A percentile compares a stretch with the other conserved stretches of the same genome.
phyloP scores from a whole-genome alignment of 306 rosid genomes.

The Cucumis sativus region DNA sequence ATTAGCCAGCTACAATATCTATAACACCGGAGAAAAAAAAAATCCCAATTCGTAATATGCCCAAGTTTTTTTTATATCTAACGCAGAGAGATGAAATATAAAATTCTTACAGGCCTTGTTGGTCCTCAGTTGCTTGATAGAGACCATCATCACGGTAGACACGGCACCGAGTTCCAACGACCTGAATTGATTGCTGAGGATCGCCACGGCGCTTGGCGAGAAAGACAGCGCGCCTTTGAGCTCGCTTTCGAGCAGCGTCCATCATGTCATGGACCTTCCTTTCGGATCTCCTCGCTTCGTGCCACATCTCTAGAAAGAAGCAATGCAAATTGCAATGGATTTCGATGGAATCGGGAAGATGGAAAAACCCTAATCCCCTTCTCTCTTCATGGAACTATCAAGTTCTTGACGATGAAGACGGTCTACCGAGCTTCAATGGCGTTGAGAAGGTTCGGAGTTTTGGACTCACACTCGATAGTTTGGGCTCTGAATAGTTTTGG shows the following conservation, averaged over 20 bases:
- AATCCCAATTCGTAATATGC: not conserved
- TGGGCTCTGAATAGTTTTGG: not conserved
- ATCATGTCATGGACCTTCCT: conserved; percentile 96
- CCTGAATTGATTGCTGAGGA: conserved; percentile 86
- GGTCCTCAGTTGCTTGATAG: conserved; percentile 89
- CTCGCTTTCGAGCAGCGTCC: conserved; percentile 98
- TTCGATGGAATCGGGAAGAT: not conserved
- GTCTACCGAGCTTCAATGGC: not conserved
- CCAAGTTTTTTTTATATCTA: not conserved
- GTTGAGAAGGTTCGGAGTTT: not conserved
- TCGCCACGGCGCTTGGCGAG: conserved; percentile 93
- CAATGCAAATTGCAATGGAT: not conserved
- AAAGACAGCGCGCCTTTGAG: conserved; percentile 84
- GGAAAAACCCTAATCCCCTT: not conserved
- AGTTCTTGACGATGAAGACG: not conserved
- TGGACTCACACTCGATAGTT: not conserved
- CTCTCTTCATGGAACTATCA: not conserved
- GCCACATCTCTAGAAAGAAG: conserved; percentile 55
- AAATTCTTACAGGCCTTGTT: conserved; percentile 82
- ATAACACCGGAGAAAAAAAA: not conserved
- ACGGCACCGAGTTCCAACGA: conserved; percentile 60
- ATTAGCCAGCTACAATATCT: not conserved
- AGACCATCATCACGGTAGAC: conserved; percentile 81
- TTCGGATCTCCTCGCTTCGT: conserved; percentile 95
- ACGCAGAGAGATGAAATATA: not conserved